Base-by-base conservation (phyloP, 2,329 filamentous ascomycete genomes). In the Blastomyces gilchristii region DNA sequence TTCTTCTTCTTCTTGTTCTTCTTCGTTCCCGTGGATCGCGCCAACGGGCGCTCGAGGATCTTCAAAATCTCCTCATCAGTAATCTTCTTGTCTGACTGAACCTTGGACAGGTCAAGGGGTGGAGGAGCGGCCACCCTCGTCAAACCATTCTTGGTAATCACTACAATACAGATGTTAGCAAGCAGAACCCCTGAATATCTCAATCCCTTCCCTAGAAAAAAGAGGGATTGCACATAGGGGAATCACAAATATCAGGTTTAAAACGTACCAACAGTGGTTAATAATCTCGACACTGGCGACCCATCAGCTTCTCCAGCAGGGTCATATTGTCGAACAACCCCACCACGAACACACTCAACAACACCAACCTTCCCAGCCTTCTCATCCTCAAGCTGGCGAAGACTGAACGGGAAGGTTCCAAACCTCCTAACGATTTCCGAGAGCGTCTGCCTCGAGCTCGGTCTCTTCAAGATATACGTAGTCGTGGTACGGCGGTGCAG, bases 341-440 rank as follows among this genome's bases (percentile, higher is more conserved):
- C 91, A 72, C 88, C 87, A 71, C 94, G 89, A 63, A 97, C 93
- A 78, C 93, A 97, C 81, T 99, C 94, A 64, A 97, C 89, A 64
- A 97, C 89, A 73, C 94, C 94, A 79, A 94, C 88, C 88, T 97
- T 89, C 65, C 91, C 94, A 68, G 92, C 87, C 73, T 93, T 88
- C 84, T 99, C 94, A 72, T 97, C 93, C 67, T 97, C 93, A 66
- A 99, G 85, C 81, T 99, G 94, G 74, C 94, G 86, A 81, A 97
- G 83, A 79, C 90, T 96, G 85, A 99, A 99, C 71, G 94, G 94
- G 84, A 99, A 99, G 66, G 86, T 91, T 68, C 93, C 92, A 74
- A 97, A 99, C 81, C 93, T 97, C 86, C 93, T 95, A 76, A 95
- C 88, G 65, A 96, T 88, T 80, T 97, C 94, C 57, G 92, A 96